These are phyloP conservation scores for Zymoseptoria brevis DNA, from an alignment of 2,329 filamentous ascomycete genomes.

Conservation along the genomic window DNA sequence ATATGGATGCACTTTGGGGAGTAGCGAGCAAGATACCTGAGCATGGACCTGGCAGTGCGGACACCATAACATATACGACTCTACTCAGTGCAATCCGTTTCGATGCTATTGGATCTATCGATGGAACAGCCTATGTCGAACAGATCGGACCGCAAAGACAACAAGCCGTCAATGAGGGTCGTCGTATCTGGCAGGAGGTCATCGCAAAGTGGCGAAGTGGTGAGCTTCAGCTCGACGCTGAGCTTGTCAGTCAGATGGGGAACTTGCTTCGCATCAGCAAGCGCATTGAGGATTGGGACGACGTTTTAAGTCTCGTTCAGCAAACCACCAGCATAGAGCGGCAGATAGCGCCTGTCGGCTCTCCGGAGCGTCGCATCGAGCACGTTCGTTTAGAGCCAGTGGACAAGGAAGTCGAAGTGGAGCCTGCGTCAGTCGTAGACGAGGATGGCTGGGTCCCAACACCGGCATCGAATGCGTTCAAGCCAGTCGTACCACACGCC, in stretches of 20 bases:
- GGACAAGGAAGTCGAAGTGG: conserved; percentile 9
- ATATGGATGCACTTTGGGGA: conserved; percentile 74
- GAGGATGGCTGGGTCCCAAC: conserved; percentile 20
- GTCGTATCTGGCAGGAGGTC: conserved; percentile 73
- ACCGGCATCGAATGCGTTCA: conserved; percentile 25
- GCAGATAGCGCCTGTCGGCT: conserved; percentile 35
- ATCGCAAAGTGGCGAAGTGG: conserved; percentile 67
- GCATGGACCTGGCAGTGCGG: conserved; percentile 53
- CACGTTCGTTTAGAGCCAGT: conserved; percentile 18
- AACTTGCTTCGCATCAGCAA: conserved; percentile 61
- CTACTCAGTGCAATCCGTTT: conserved; percentile 69
- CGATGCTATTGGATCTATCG: conserved; percentile 23
- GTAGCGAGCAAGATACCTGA: conserved; percentile 66
- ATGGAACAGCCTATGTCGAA: conserved; percentile 9
- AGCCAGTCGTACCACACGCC: conserved; percentile 15
- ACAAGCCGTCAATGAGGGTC: conserved; percentile 56
- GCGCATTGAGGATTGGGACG: conserved; percentile 55
- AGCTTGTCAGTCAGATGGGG: conserved; percentile 73
- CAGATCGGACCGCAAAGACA: conserved; percentile 24
- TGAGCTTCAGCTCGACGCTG: conserved; percentile 64
- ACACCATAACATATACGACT: conserved; percentile 69
- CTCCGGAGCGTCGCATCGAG: conserved; percentile 18
- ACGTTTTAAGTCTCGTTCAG: conserved; percentile 67
- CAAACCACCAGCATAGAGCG: conserved; percentile 72
- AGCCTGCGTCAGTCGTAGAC: conserved; percentile 4